A percentile compares a stretch with the other conserved stretches of the same genome.
Evolutionary conservation across 352 stramenopile species (phyloP).

Genomic region (Phytophthora foliorum): DNA sequence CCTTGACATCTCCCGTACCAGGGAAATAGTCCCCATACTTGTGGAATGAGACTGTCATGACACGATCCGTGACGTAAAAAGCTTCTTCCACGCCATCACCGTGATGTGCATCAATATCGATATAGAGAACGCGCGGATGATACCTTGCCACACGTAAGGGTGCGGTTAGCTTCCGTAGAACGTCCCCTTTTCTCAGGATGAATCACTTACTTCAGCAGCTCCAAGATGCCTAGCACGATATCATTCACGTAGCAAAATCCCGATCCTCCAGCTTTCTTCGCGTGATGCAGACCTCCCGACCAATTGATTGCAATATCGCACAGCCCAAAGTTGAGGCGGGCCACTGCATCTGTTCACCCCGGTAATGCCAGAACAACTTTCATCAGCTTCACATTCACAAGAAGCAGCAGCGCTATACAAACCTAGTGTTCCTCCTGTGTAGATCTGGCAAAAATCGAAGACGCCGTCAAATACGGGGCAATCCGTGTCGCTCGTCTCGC

Average conservation of each 20-base stretch:
- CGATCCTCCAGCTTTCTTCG: slow-evolving; percentile 96
- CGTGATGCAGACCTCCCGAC: slow-evolving; percentile 97
- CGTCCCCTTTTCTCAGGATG: slow-evolving; percentile 91
- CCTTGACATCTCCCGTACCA: slow-evolving; percentile 93
- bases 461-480: slow-evolving; percentile 99
- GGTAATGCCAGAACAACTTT: neutral
- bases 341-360: slow-evolving; percentile 90
- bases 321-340: slow-evolving; percentile 96
- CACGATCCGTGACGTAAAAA: slow-evolving; percentile 96
- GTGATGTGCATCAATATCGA: slow-evolving; percentile 99
- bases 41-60: slow-evolving; percentile 99
- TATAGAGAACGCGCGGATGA: slow-evolving; percentile 97
- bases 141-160: slow-evolving; percentile 95
- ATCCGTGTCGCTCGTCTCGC: slow-evolving; percentile 94
- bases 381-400: neutral
- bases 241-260: slow-evolving; percentile 99
- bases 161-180: slow-evolving; percentile 80
- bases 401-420: slow-evolving; percentile 7
- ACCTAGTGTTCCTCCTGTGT: slow-evolving; percentile 95
- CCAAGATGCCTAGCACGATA: slow-evolving; percentile 98
- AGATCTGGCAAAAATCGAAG: slow-evolving; percentile 98
- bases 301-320: slow-evolving; percentile 98
- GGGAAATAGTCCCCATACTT: slow-evolving; percentile 99
- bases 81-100: slow-evolving; percentile 98
- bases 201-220: slow-evolving; percentile 95